phyloP scores from a whole-genome alignment of 2,329 filamentous ascomycete genomes.

The Penicillium sp. region DNA sequence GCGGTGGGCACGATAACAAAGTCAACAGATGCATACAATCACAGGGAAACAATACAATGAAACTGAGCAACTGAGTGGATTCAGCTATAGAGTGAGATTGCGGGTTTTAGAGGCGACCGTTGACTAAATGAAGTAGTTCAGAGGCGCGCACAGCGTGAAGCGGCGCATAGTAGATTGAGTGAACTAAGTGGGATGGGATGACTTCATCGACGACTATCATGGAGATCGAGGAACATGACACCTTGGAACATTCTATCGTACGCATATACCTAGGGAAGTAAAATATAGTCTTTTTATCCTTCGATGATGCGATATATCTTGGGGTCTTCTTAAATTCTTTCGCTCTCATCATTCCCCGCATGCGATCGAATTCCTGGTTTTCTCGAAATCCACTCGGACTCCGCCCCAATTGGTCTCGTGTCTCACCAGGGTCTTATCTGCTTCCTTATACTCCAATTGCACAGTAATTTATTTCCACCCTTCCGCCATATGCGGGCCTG shows the following conservation, averaged over 20 bases:
- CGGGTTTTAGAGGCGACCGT: background rate
- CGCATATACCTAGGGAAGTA: background rate
- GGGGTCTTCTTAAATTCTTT: background rate
- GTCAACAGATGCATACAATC: background rate
- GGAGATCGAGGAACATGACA: background rate
- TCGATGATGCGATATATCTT: background rate
- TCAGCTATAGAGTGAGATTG: background rate
- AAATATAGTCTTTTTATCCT: background rate
- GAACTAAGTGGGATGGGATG: background rate
- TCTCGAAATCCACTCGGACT: background rate
- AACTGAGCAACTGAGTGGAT: background rate
- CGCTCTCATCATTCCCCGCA: background rate
- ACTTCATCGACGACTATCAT: background rate
- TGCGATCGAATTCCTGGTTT: background rate
- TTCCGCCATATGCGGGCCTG: constrained; percentile 39
- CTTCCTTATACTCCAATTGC: background rate
- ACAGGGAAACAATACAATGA: background rate
- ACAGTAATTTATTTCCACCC: background rate
- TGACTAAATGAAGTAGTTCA: background rate
- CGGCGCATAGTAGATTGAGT: background rate
- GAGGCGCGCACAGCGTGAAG: background rate
- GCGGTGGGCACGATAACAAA: background rate
- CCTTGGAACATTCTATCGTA: background rate
- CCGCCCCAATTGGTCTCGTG: background rate
- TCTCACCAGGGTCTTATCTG: background rate